Evolutionary conservation across 805 yeast species (phyloP).

Genomic region (Pichia nanzhaoensis): DNA sequence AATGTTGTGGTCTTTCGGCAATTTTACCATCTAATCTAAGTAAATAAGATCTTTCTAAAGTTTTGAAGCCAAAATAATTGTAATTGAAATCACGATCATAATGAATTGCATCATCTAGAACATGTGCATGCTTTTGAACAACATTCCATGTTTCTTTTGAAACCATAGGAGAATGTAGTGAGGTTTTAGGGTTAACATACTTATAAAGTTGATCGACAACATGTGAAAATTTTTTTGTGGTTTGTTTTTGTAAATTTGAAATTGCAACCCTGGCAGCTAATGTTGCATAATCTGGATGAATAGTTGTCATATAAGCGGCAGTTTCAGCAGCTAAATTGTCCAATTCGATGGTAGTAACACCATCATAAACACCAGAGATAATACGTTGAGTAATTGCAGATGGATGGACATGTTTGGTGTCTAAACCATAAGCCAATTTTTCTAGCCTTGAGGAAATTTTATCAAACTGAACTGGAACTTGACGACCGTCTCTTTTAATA

Average conservation of each 20-base stretch:
- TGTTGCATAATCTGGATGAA: conserved; percentile 95
- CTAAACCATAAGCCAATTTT: conserved; percentile 91
- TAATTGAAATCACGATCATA: conserved; percentile 59
- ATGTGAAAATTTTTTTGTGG: conserved; percentile 77
- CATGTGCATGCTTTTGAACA: conserved; percentile 58
- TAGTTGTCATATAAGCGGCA: conserved; percentile 94
- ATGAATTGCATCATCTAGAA: conserved; percentile 65
- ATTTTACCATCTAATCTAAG: conserved; percentile 49
- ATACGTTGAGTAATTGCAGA: conserved; percentile 94
- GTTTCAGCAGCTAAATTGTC: conserved; percentile 87
- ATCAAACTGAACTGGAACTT: conserved; percentile 92
- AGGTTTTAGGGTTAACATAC: conserved; percentile 78
- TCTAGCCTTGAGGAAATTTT: conserved; percentile 94
- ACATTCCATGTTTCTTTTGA: conserved; percentile 57
- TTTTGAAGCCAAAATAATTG: conserved; percentile 56
- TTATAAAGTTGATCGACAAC: conserved; percentile 67
- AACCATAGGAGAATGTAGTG: conserved; percentile 58
- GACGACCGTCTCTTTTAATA: conserved; percentile 86
- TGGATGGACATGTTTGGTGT: conserved; percentile 86
- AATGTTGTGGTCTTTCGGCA: conserved; percentile 57
- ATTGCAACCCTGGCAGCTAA: conserved; percentile 95
- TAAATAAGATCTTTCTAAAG: conserved; percentile 53
- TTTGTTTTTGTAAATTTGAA: conserved; percentile 90
- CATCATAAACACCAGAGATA: conserved; percentile 93
- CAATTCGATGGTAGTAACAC: conserved; percentile 88